Evolutionary conservation across 257 asterid genomes (phyloP), one percentile per base, ranked within the genome.

Genomic region (Thymus quinquecostatus): DNA sequence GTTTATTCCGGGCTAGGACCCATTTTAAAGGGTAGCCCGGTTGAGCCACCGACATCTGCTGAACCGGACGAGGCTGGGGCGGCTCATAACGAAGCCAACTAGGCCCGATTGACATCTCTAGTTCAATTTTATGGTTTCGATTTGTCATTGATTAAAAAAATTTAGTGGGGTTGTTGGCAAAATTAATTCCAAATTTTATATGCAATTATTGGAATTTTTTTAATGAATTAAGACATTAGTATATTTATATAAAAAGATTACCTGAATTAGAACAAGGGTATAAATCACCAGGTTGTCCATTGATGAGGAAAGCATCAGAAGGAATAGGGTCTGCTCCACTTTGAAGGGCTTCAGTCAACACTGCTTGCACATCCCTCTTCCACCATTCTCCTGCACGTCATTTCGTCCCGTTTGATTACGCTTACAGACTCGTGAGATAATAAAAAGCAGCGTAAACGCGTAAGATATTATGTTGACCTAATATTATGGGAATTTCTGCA

Each of bases 261-360:
- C 88, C 88, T 50, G 75, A 59, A 30, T 13, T 41, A n/a, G 89
- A 86, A 74, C 90, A 86, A 44, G 76, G 71, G 73, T 75, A 75
- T 8, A 6, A 36, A 71, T 83, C 88, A 12, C 91, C 91, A 34
- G 91, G 91, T 61, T 86, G 91, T 0, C 91, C 88, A 60, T 86
- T 86, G 2, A 86, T 79, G 4, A 81, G 80, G 27, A 41, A 64
- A 12, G 90, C 86, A 70, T 83, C 82, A 21, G 90, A 81, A 47
- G 9, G 32, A 28, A 53, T 66, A 7, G 81, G 78, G n/a, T 73
- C 86, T 0, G 65, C 80, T 30, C 88, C 88, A 43, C 27, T 73
- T 34, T 2, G 30, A 3, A 81, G 43, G 57, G 67, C 78, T 21
- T 77, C 74, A 13, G 11, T 30, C 11, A 77, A 28, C 8, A 86